A percentile compares a stretch with the other conserved stretches of the same genome.
These are phyloP conservation scores for Aspergillus proliferans DNA, from an alignment of 2,329 filamentous ascomycete species.

Conservation along the genomic window DNA sequence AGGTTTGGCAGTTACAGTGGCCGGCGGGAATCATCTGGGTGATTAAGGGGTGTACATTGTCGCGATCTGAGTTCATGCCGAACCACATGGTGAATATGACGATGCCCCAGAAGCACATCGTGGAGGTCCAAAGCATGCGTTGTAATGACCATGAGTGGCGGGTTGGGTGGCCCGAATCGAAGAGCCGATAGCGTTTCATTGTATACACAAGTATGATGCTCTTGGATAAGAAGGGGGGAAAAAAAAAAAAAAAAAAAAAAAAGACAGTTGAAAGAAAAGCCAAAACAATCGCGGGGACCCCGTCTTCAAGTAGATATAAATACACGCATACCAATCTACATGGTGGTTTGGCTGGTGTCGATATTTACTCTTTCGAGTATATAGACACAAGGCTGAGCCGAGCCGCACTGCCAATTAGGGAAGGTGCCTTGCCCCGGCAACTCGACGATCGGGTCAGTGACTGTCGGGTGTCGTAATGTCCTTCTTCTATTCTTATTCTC, in stretches of 20 bases:
- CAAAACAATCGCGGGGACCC: neutral
- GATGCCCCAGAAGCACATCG: neutral
- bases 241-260: neutral
- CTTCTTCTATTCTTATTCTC: too few relatives aligned
- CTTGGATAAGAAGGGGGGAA: neutral
- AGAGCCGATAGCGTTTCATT: neutral
- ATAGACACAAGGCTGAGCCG: neutral
- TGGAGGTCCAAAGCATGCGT: neutral
- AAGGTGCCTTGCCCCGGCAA: neutral
- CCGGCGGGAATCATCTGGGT: constrained; percentile 22
- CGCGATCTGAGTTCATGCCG: constrained; percentile 19
- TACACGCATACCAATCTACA: neutral
- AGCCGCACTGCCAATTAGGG: neutral
- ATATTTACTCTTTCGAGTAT: neutral
- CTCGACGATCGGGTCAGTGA: neutral
- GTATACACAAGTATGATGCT: neutral
- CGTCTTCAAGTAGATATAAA: neutral
- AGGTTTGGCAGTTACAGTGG: constrained; percentile 16
- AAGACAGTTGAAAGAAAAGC: neutral
- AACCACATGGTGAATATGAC: constrained; percentile 4
- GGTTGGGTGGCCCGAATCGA: neutral
- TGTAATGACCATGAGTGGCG: neutral
- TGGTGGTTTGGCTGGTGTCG: neutral
- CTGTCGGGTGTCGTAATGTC: neutral
- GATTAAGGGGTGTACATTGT: constrained; percentile 17